These are phyloP conservation scores for Penicillium mononematosum DNA, from an alignment of 495 filamentous ascomycete species.

Conservation along the genomic window DNA sequence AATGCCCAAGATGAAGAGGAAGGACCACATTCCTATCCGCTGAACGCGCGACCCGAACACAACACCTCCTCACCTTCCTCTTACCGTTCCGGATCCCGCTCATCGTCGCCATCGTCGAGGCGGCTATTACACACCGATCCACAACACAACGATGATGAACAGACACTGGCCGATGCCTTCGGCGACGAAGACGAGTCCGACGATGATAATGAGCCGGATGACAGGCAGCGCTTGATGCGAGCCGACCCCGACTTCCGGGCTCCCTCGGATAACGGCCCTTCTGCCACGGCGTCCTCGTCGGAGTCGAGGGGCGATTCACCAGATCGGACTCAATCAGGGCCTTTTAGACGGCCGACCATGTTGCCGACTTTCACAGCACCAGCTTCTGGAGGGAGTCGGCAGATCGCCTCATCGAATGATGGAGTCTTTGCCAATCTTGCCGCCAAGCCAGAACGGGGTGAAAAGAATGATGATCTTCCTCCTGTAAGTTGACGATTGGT, in stretches of 20 bases:
- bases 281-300: slow-evolving; percentile 39
- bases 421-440: slow-evolving; percentile 94
- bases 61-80: slow-evolving; percentile 90
- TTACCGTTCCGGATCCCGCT: slow-evolving; percentile 78
- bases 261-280: slow-evolving; percentile 30
- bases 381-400: slow-evolving; percentile 39
- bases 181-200: slow-evolving; percentile 69
- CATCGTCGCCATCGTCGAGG: slow-evolving; percentile 66
- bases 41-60: slow-evolving; percentile 39
- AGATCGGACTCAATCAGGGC: slow-evolving; percentile 24
- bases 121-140: slow-evolving; percentile 56
- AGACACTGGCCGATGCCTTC: slow-evolving; percentile 86
- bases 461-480: slow-evolving; percentile 80
- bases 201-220: slow-evolving; percentile 71
- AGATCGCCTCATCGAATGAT: slow-evolving; percentile 67
- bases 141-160: slow-evolving; percentile 58
- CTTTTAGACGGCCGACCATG: slow-evolving; percentile 52
- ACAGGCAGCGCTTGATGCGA: slow-evolving; percentile 81
- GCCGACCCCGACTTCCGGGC: slow-evolving; percentile 52
- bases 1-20: slow-evolving; percentile 55
- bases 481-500: slow-evolving; percentile 62
- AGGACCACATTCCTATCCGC: slow-evolving; percentile 41
- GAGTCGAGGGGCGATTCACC: slow-evolving; percentile 30
- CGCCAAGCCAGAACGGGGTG: slow-evolving; percentile 85
- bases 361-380: slow-evolving; percentile 48